A percentile compares a stretch with the other conserved stretches of the same genome.
phyloP scores from a whole-genome alignment of 177 flowering plant genomes.

The Telopea speciosissima region DNA sequence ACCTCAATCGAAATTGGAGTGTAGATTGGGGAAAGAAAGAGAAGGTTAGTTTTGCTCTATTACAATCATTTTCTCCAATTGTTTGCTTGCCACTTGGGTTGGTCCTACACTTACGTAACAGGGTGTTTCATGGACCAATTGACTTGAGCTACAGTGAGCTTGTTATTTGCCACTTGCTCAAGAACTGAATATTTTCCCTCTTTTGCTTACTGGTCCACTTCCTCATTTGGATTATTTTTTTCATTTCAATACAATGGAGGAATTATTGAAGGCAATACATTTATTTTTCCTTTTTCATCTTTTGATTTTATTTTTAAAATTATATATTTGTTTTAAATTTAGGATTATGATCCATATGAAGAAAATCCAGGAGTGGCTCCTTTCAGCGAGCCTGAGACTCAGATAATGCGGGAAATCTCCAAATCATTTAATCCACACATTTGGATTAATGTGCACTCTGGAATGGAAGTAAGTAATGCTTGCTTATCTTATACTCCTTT shows the following conservation, averaged over 20 bases:
- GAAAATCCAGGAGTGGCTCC: slow-evolving; percentile 95
- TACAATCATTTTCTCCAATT: not conserved
- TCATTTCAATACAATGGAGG: not conserved
- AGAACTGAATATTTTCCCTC: not conserved
- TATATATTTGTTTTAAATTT: too few species aligned
- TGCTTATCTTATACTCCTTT: not conserved
- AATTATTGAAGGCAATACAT: not conserved
- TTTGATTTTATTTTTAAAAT: not conserved
- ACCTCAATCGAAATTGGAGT: slow-evolving; percentile 97
- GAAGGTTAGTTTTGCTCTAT: slow-evolving; percentile 45
- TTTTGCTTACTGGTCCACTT: not conserved
- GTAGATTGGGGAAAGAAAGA: slow-evolving; percentile 99
- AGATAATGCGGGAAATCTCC: slow-evolving; percentile 84
- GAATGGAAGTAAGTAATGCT: slow-evolving; percentile 76
- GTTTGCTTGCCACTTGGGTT: not conserved
- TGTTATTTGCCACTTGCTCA: not conserved
- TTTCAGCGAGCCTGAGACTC: slow-evolving; percentile 95
- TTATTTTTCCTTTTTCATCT: not conserved
- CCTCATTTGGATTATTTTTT: not conserved
- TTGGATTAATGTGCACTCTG: slow-evolving; percentile 97
- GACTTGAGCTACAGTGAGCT: not conserved
- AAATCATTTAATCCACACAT: slow-evolving; percentile 83
- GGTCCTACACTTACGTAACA: not conserved
- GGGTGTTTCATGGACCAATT: not conserved
- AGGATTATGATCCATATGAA: slow-evolving; percentile 98